Conservation (phyloP, 139 green algal species). For the Tetradesmus obliquus region DNA sequence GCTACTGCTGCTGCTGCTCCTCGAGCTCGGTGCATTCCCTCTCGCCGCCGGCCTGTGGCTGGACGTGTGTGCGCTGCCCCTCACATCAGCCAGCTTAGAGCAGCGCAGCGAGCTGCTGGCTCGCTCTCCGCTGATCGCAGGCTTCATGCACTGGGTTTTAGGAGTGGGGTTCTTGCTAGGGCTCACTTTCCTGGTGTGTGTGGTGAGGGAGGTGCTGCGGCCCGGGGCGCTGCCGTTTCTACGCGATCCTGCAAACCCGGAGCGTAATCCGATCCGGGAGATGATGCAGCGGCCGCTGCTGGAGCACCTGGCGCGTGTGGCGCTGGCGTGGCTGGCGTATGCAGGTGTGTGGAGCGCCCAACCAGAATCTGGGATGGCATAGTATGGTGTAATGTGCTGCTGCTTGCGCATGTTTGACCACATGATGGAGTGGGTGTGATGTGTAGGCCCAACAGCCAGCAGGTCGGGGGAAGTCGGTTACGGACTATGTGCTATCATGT, state of each 20-base stretch:
- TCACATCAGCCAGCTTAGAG: constrained; percentile 20
- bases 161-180: constrained; percentile 48
- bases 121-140: background rate
- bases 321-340: constrained; percentile 12
- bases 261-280: constrained; percentile 45
- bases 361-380: background rate
- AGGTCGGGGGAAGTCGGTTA: no score
- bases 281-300: constrained; percentile 46
- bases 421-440: no score
- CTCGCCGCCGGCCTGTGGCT: constrained; percentile 41
- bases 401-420: no score
- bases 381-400: no score
- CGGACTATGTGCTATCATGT: no score
- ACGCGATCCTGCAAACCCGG: constrained; percentile 45
- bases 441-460: no score
- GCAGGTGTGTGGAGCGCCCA: background rate
- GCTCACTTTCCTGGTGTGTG: constrained; percentile 41
- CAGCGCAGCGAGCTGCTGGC: constrained; percentile 11
- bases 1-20: constrained; percentile 39
- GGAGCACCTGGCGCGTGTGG: constrained; percentile 29
- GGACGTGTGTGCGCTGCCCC: constrained; percentile 48
- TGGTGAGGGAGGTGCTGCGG: constrained; percentile 47
- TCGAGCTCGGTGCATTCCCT: constrained; percentile 44
- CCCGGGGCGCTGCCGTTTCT: constrained; percentile 50
- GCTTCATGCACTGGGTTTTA: constrained; percentile 47